Evolutionary conservation across 73 alveolate genomes (phyloP).

Genomic region (Symbiodinium pilosum): DNA sequence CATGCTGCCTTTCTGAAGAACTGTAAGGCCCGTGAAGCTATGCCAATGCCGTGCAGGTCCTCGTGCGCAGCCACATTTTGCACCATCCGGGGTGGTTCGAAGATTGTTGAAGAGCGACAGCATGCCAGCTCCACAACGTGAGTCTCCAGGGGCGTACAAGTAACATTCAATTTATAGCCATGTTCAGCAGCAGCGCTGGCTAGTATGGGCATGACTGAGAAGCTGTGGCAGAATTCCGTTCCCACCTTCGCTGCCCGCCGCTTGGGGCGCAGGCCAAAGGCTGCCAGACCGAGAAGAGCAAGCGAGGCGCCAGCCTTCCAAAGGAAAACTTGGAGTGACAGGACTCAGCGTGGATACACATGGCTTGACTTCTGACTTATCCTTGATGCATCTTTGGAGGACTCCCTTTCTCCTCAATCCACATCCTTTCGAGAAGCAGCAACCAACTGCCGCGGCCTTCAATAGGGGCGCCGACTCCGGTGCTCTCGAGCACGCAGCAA

Average conservation of each 20-base stretch:
- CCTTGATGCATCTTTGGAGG: too few species aligned
- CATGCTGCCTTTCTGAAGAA: too few species aligned
- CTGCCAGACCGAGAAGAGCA: neutral
- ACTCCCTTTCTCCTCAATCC: too few species aligned
- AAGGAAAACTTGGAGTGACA: too few species aligned
- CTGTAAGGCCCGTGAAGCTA: too few species aligned
- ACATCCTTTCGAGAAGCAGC: too few species aligned
- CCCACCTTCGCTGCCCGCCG: neutral
- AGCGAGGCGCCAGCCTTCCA: slow-evolving; percentile 6
- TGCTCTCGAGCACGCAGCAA: neutral
- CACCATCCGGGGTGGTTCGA: neutral
- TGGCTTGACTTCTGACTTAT: too few species aligned
- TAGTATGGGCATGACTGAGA: neutral
- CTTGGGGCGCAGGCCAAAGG: slow-evolving; percentile 13
- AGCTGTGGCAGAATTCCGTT: neutral
- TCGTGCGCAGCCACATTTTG: neutral
- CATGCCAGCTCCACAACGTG: neutral
- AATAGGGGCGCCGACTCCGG: neutral
- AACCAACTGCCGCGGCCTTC: neutral
- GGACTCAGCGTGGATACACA: too few species aligned
- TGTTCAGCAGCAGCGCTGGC: neutral
- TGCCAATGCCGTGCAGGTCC: too few species aligned
- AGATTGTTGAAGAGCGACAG: neutral
- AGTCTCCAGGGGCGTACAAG: neutral
- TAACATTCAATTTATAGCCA: too few species aligned